Evolutionary conservation across 1,284 basidiomycete genomes (phyloP), one percentile per base, ranked within the genome.

Genomic region (Apiotrichum montevideense): DNA sequence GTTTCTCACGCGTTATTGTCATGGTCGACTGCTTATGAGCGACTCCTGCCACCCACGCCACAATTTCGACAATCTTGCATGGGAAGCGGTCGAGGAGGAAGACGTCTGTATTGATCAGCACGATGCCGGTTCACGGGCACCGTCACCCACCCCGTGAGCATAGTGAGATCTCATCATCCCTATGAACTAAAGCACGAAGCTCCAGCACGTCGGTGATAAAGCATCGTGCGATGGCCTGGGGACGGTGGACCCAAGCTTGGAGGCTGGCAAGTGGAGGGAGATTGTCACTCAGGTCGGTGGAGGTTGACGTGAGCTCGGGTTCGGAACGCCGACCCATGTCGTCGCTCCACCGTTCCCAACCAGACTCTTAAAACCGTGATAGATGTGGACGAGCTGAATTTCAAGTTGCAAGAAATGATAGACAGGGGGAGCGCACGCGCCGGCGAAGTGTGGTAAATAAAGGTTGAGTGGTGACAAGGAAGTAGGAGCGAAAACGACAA

Each of bases 31-130:
- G 72, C 50, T 68, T 69, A 56, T 66, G 61, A 34, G 70, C 69
- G 4, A 73, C 70, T 0, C 71, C 73, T 0, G 67, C 70, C 1
- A 73, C 71, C 68, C 69, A 73, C 6, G 59, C 73, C 10, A 74
- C 72, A 1, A 75, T 43, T 62, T 74, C 66, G 34, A 75, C 69
- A 45, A 63, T 61, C 40, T 58, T 61, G 54, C 71, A 73, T 1
- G 73, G 73, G 33, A 62, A 70, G 46, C 57, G 51, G 54, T 68
- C 56, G 29, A 74, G 61, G 6, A 73, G 52, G 57, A 71, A 73
- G 15, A 71, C 63, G 43, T 73, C 72, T 75, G 56, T 3, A 14
- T 13, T 8, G 9, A 4, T 21, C 21, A 21, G 21, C 21, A 21
- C 21, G 21, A 21, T 21, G 21, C 21, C 21, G 21, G 21, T 21